Evolutionary conservation across 768 basidiomycete genomes (phyloP).

Genomic region (Cystoderma amianthinum): DNA sequence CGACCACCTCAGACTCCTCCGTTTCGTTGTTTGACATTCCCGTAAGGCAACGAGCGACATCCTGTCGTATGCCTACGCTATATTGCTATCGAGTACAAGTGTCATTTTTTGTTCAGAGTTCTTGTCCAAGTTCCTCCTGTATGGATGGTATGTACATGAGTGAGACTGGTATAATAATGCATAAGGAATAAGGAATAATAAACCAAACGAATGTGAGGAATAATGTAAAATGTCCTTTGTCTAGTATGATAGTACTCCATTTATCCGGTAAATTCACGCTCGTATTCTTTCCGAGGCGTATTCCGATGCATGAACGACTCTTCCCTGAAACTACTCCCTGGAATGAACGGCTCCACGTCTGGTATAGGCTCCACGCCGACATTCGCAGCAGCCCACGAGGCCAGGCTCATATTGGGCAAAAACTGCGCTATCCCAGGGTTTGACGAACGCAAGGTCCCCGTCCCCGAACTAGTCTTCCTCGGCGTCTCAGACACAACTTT

Average conservation of each 20-base stretch:
- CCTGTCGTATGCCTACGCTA: too few relatives aligned
- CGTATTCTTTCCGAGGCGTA: slow-evolving; percentile 6
- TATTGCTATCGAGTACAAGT: neutral
- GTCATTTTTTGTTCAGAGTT: neutral
- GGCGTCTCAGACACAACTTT: neutral
- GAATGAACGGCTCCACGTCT: neutral
- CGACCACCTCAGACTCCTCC: too few relatives aligned
- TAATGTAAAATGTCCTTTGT: too few relatives aligned
- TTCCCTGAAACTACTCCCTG: neutral
- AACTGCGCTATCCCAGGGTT: neutral
- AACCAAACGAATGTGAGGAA: too few relatives aligned
- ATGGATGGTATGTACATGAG: too few relatives aligned
- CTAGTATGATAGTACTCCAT: too few relatives aligned
- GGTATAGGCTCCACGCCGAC: neutral
- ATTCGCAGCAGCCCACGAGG: neutral
- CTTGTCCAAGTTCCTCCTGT: neutral
- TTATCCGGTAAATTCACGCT: too few relatives aligned
- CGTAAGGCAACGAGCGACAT: too few relatives aligned
- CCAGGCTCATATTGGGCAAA: neutral
- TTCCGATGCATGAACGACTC: neutral
- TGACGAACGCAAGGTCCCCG: neutral
- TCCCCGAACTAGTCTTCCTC: neutral
- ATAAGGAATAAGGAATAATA: too few relatives aligned
- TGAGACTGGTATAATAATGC: too few relatives aligned
- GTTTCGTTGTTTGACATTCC: too few relatives aligned